A percentile compares a stretch with the other conserved stretches of the same genome.
phyloP scores from a whole-genome alignment of 768 basidiomycete species.

The Auriscalpium vulgare region DNA sequence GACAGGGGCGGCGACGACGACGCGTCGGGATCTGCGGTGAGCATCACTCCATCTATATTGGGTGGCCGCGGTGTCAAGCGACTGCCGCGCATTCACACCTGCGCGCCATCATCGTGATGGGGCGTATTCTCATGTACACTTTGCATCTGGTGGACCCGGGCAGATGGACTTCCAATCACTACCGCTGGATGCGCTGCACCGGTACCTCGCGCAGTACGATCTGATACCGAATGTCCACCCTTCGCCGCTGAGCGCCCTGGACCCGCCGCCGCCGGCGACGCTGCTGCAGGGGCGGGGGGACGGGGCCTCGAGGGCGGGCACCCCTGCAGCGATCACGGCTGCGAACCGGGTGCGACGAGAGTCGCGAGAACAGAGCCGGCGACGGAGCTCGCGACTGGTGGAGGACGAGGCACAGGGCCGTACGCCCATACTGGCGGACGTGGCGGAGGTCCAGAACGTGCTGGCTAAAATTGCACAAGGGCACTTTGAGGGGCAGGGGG shows the following conservation, averaged over 20 bases:
- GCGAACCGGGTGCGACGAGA: constrained; percentile 72
- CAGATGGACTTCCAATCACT: constrained; percentile 75
- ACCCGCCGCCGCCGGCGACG: constrained; percentile 62
- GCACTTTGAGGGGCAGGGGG: constrained; percentile 60
- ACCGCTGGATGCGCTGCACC: constrained; percentile 55
- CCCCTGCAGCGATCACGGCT: constrained; percentile 44
- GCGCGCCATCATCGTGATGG: constrained; percentile 6
- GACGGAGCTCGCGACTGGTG: constrained; percentile 64
- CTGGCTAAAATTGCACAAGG: constrained; percentile 63
- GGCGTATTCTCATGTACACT: too few relatives aligned
- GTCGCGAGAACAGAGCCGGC: constrained; percentile 46
- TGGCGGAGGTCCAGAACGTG: constrained; percentile 56
- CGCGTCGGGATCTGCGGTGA: not conserved
- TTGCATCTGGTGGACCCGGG: not conserved
- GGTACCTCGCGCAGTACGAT: constrained; percentile 68
- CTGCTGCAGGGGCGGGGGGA: constrained; percentile 41
- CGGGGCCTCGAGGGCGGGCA: constrained; percentile 41
- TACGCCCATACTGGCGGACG: constrained; percentile 62
- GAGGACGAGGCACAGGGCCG: constrained; percentile 55
- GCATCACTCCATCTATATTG: not conserved
- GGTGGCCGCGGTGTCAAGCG: not conserved
- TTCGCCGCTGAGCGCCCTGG: constrained; percentile 54
- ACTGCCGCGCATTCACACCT: not conserved
- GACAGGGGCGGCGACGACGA: constrained; percentile 14
- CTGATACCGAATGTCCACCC: constrained; percentile 65